Evolutionary conservation across 2,329 filamentous ascomycete species (phyloP).

Genomic region (Gremmenia infestans): DNA sequence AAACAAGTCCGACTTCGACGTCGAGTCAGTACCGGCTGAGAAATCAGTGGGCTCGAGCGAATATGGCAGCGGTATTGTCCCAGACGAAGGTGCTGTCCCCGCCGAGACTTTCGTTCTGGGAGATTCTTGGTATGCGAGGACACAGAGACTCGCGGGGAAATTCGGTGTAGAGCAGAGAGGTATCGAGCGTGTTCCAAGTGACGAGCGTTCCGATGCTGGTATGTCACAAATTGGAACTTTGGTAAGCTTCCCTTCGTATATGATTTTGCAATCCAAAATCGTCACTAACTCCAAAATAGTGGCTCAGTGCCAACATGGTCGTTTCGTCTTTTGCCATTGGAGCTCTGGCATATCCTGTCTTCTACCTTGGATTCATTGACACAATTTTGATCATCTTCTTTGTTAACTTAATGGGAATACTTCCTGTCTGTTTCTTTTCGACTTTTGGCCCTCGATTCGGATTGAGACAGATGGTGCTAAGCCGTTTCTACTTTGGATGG

Average conservation of each 20-base stretch:
- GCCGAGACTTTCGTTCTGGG: conserved; percentile 56
- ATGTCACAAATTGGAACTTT: conserved; percentile 66
- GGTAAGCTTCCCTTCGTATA: conserved; percentile 42
- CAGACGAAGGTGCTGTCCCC: conserved; percentile 39
- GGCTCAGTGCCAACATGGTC: conserved; percentile 75
- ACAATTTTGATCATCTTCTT: conserved; percentile 67
- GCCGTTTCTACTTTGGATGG: conserved; percentile 71
- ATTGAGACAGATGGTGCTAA: conserved; percentile 75
- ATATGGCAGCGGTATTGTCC: conserved; percentile 18
- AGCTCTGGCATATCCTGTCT: conserved; percentile 62
- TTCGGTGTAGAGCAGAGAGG: conserved; percentile 69
- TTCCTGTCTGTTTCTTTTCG: conserved; percentile 72
- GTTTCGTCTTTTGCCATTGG: conserved; percentile 73
- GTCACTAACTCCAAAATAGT: conserved; percentile 39
- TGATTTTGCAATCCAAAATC: neutral
- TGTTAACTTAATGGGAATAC: conserved; percentile 68
- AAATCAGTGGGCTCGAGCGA: conserved; percentile 12
- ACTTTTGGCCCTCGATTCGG: conserved; percentile 72
- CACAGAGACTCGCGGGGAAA: conserved; percentile 59
- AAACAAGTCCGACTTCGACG: conserved; percentile 19
- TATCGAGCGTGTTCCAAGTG: conserved; percentile 67
- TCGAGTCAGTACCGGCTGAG: conserved; percentile 22
- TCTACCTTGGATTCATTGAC: conserved; percentile 67
- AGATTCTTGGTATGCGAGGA: conserved; percentile 48
- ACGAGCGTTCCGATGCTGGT: conserved; percentile 61